A percentile compares a stretch with the other conserved stretches of the same genome.
Conservation (phyloP, 73 alveolate genomes). For the Tetrahymena elliotti region DNA sequence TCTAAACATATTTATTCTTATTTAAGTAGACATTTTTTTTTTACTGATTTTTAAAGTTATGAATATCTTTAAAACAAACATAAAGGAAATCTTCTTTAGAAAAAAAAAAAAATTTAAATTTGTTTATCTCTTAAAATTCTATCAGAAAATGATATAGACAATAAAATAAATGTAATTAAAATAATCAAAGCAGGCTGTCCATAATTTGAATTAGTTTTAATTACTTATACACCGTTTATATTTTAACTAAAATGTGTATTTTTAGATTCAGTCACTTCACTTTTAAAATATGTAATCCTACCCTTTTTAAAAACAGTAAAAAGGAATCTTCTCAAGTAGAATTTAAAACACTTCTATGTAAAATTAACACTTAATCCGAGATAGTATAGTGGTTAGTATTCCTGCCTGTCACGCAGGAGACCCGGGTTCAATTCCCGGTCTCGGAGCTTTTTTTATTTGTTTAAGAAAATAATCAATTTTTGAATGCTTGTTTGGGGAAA, state of each 20-base stretch:
- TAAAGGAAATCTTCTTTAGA: no score
- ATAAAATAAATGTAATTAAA: not conserved
- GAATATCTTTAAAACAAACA: no score
- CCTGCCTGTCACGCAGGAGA: constrained; percentile 6
- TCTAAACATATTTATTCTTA: no score
- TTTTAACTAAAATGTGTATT: not conserved
- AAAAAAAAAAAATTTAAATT: no score
- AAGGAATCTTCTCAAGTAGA: not conserved
- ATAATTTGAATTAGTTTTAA: no score
- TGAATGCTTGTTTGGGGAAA: not conserved
- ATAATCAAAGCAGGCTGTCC: not conserved
- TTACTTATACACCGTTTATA: no score
- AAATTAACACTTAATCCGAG: not conserved
- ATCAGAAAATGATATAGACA: not conserved
- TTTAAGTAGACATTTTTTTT: not conserved
- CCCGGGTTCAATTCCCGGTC: constrained; percentile 6
- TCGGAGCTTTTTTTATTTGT: not conserved
- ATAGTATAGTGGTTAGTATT: not conserved
- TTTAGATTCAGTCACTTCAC: not conserved
- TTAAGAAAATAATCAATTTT: not conserved
- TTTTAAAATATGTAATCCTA: not conserved
- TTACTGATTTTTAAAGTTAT: no score
- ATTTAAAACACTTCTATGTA: not conserved
- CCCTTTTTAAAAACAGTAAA: not conserved
- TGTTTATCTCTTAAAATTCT: no score